Conservation (phyloP, 2,329 filamentous ascomycete genomes). For the Scedosporium dehoogii region DNA sequence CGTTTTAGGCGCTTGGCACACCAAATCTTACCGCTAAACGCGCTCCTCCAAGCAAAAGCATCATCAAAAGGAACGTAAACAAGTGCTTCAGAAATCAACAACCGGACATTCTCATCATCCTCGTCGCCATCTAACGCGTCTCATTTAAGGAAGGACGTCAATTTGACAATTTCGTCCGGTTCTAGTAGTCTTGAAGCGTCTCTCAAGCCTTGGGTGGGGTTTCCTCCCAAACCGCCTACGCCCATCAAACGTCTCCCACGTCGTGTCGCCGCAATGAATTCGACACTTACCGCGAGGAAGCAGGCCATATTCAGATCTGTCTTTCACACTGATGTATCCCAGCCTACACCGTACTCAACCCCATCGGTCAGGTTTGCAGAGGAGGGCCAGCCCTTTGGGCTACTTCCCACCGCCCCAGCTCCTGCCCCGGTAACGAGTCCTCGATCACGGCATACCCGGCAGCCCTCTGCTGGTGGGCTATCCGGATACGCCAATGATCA, state of each 20-base stretch:
- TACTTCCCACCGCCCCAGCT: constrained; percentile 18
- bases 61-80: background rate
- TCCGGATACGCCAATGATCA: constrained; percentile 29
- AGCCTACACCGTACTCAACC: constrained; percentile 35
- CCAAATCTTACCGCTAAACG: background rate
- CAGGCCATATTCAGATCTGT: constrained; percentile 44
- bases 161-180: too few species aligned
- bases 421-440: constrained; percentile 11
- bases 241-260: too few species aligned
- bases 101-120: too few species aligned
- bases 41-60: background rate
- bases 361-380: constrained; percentile 27
- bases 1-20: background rate
- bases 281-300: constrained; percentile 35
- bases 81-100: background rate
- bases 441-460: constrained; percentile 10
- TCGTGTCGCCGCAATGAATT: constrained; percentile 23
- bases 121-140: too few species aligned
- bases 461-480: constrained; percentile 6
- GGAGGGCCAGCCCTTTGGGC: constrained; percentile 37
- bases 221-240: too few species aligned
- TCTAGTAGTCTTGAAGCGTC: too few species aligned
- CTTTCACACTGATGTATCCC: constrained; percentile 41
- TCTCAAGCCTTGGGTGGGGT: too few species aligned
- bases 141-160: too few species aligned